Conservation (phyloP, 2,329 filamentous ascomycete genomes). For the Graphiopsis chlorocephala region DNA sequence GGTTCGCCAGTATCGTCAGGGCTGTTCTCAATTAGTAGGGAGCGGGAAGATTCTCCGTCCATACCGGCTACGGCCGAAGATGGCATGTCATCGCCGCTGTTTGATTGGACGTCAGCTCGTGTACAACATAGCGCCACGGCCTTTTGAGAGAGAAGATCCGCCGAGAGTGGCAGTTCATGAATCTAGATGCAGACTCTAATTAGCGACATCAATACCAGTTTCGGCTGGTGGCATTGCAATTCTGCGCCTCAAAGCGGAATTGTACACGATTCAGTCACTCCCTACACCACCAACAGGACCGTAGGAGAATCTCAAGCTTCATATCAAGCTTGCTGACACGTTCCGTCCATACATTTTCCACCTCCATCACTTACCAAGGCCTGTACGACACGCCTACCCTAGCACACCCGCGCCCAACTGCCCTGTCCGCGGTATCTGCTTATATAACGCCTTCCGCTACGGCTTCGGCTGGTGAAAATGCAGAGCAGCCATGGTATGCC, state of each 20-base stretch:
- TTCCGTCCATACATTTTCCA: neutral
- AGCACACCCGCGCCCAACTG: neutral
- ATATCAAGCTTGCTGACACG: neutral
- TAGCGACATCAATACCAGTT: neutral
- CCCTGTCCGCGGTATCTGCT: neutral
- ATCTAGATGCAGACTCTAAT: neutral
- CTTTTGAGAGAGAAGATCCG: neutral
- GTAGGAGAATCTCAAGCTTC: neutral
- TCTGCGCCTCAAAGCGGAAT: neutral
- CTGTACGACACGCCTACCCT: neutral
- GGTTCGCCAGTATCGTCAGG: neutral
- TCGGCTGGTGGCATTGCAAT: neutral
- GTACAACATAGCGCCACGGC: neutral
- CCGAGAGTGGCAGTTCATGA: neutral
- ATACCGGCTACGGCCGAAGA: neutral
- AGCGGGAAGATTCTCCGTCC: neutral
- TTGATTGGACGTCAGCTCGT: neutral
- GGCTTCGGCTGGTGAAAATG: neutral
- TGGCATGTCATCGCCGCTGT: neutral
- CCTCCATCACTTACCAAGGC: neutral
- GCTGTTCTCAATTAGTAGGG: neutral
- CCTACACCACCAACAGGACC: neutral
- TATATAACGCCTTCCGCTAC: neutral
- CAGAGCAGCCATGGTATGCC: neutral
- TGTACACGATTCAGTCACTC: neutral